Conservation (phyloP, 2,329 filamentous ascomycete genomes). For the Ophioceras dolichostomum region DNA sequence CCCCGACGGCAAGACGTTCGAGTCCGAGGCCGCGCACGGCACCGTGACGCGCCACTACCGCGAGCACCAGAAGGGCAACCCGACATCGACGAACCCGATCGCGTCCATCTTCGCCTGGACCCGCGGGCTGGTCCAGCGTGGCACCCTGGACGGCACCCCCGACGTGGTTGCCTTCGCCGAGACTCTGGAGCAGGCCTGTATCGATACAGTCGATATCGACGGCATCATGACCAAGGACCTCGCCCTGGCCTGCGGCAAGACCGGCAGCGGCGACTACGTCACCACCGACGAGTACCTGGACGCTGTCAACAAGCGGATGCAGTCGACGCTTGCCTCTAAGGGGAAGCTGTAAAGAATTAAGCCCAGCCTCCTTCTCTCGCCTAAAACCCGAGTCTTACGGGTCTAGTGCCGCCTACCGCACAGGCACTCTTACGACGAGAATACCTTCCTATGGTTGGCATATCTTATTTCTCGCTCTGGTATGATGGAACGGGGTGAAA, state of each 20-base stretch:
- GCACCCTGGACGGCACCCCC: conserved; percentile 84
- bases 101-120: conserved; percentile 99
- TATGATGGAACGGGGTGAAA: too few relatives aligned
- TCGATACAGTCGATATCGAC: conserved; percentile 87
- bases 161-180: conserved; percentile 88
- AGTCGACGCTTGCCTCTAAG: conserved; percentile 62
- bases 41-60: conserved; percentile 98
- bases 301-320: conserved; percentile 84
- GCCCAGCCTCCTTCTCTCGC: too few relatives aligned
- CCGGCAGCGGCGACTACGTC: conserved; percentile 71
- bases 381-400: too few relatives aligned
- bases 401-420: too few relatives aligned
- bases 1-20: conserved; percentile 91
- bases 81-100: conserved; percentile 97
- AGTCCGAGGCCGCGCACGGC: conserved; percentile 95
- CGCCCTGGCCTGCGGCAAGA: conserved; percentile 88
- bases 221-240: conserved; percentile 99
- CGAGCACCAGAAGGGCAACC: conserved; percentile 94
- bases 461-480: too few relatives aligned
- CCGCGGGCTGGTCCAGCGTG: conserved; percentile 82
- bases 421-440: too few relatives aligned
- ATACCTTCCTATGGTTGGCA: too few relatives aligned
- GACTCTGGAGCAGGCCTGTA: conserved; percentile 80
- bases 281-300: conserved; percentile 86
- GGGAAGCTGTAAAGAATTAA: conserved; percentile 68